These are phyloP conservation scores for Hypoxylon sp. DNA, from an alignment of 2,329 filamentous ascomycete species.

Conservation along the genomic window DNA sequence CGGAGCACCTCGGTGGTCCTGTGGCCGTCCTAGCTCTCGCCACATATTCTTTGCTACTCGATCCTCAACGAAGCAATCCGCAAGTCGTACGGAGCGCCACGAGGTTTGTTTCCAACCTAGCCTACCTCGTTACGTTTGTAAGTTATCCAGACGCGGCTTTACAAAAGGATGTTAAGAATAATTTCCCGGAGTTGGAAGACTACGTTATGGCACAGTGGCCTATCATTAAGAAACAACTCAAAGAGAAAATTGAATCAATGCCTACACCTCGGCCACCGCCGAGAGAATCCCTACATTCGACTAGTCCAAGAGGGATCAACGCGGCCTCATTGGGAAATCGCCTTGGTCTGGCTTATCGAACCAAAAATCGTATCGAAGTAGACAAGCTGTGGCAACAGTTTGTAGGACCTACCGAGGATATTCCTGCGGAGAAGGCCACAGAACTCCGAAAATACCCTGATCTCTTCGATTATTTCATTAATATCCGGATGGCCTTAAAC, in stretches of 20 bases:
- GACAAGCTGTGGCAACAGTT: slow-evolving; percentile 50
- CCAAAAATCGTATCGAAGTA: slow-evolving; percentile 42
- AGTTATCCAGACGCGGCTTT: slow-evolving; percentile 41
- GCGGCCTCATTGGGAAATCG: slow-evolving; percentile 27
- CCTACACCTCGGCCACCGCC: background rate
- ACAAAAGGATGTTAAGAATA: slow-evolving; percentile 25
- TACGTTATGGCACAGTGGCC: slow-evolving; percentile 53
- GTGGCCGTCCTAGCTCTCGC: slow-evolving; percentile 57
- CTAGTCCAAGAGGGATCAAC: slow-evolving; percentile 13
- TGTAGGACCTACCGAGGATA: slow-evolving; percentile 36
- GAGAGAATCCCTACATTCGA: background rate
- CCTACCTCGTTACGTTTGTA: slow-evolving; percentile 48
- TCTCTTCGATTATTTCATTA: slow-evolving; percentile 52
- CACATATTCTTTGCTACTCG: slow-evolving; percentile 58
- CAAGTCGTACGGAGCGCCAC: slow-evolving; percentile 43
- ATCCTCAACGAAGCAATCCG: slow-evolving; percentile 49
- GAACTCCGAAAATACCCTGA: slow-evolving; percentile 44
- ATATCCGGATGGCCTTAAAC: slow-evolving; percentile 49
- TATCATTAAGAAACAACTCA: slow-evolving; percentile 44
- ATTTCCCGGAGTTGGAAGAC: slow-evolving; percentile 43
- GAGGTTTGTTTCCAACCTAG: slow-evolving; percentile 50
- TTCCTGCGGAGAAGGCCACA: slow-evolving; percentile 39
- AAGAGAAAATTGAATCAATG: slow-evolving; percentile 19
- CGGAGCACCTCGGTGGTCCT: slow-evolving; percentile 45
- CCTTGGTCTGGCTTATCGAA: slow-evolving; percentile 40